A percentile compares a stretch with the other conserved stretches of the same genome.
These are phyloP conservation scores for Capronia americana DNA, from an alignment of 2,329 filamentous ascomycete species.

Conservation along the genomic window DNA sequence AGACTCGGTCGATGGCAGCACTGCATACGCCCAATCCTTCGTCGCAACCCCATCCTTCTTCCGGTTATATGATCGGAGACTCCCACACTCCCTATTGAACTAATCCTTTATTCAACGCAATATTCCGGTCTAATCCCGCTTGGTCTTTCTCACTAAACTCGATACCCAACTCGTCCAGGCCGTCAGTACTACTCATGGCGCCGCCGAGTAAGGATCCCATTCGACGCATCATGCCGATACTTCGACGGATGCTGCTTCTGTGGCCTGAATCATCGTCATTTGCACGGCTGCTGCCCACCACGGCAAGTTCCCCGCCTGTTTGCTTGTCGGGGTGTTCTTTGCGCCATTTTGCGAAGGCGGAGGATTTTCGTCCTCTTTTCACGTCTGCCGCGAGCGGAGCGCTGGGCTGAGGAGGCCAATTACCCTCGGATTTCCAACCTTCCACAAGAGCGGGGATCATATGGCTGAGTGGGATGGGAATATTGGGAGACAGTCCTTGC, in stretches of 20 bases:
- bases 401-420: constrained; percentile 76
- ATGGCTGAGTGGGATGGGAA: constrained; percentile 85
- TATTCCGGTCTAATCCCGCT: constrained; percentile 28
- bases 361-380: constrained; percentile 29
- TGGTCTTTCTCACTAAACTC: constrained; percentile 34
- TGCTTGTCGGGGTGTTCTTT: constrained; percentile 24
- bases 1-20: not conserved
- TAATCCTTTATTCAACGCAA: constrained; percentile 28
- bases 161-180: constrained; percentile 31
- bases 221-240: constrained; percentile 33
- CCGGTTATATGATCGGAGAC: not conserved
- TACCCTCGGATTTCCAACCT: constrained; percentile 90
- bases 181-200: constrained; percentile 16
- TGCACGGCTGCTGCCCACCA: not conserved
- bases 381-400: constrained; percentile 21
- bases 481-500: constrained; percentile 78
- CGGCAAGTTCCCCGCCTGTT: constrained; percentile 1
- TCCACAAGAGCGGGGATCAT: constrained; percentile 81
- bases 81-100: constrained; percentile 1
- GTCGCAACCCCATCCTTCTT: not conserved
- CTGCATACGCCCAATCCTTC: not conserved
- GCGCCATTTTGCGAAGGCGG: constrained; percentile 31
- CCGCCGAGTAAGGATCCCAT: constrained; percentile 22
- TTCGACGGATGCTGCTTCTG: constrained; percentile 23
- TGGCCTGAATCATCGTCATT: constrained; percentile 3